Evolutionary conservation across 495 filamentous ascomycete species (phyloP).

Genomic region (Penicillium daleae): DNA sequence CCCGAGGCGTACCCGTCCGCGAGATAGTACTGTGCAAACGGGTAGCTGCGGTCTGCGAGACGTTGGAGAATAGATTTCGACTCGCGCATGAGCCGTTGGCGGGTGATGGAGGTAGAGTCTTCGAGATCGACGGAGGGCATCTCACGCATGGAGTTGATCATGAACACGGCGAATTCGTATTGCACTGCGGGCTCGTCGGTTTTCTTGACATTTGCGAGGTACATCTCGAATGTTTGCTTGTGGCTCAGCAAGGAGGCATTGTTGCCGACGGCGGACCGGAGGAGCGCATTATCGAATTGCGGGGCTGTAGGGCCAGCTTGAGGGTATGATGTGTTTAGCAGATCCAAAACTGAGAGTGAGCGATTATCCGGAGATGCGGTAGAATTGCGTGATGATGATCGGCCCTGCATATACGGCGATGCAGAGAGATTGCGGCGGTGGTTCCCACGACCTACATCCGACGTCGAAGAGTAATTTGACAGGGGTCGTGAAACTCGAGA

Average conservation of each 20-base stretch:
- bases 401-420: conserved; percentile 53
- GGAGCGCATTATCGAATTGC: conserved; percentile 74
- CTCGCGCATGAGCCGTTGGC: conserved; percentile 77
- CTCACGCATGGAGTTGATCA: conserved; percentile 84
- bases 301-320: conserved; percentile 76
- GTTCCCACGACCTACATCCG: conserved; percentile 56
- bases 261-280: conserved; percentile 77
- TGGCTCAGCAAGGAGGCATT: conserved; percentile 89
- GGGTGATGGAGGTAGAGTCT: conserved; percentile 48
- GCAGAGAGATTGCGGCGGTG: conserved; percentile 63
- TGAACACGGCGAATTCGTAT: conserved; percentile 94
- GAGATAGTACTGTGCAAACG: conserved; percentile 97
- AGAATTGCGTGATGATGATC: conserved; percentile 64
- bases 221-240: conserved; percentile 95
- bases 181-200: conserved; percentile 84
- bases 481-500: conserved; percentile 65
- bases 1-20: conserved; percentile 93
- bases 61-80: conserved; percentile 86
- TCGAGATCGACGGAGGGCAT: conserved; percentile 46
- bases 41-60: conserved; percentile 82
- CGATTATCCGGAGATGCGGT: conserved; percentile 71
- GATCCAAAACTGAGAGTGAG: conserved; percentile 80
- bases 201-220: conserved; percentile 94
- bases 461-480: conserved; percentile 72
- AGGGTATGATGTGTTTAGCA: conserved; percentile 86